Evolutionary conservation across 2,329 filamentous ascomycete genomes (phyloP).

Genomic region (Eurotiales sp.): DNA sequence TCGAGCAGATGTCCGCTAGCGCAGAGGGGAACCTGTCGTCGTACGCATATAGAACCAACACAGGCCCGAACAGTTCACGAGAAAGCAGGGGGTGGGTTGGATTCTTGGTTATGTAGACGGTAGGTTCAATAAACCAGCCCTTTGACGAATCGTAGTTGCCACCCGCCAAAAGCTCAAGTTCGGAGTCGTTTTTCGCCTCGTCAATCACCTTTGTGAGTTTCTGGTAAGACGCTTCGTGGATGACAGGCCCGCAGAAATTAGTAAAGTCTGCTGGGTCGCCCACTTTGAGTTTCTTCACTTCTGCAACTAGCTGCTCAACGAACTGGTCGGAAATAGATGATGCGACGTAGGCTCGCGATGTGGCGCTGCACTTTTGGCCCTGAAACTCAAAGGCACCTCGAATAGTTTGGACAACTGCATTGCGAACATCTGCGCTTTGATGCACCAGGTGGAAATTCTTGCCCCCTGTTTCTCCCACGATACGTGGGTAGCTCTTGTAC

Average conservation of each 20-base stretch:
- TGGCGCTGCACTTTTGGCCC: conserved; percentile 87
- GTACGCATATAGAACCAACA: conserved; percentile 73
- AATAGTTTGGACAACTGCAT: conserved; percentile 76
- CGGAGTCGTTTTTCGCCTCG: conserved; percentile 68
- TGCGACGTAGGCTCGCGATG: conserved; percentile 74
- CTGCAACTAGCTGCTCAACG: conserved; percentile 61
- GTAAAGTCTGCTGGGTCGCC: conserved; percentile 66
- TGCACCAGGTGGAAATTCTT: conserved; percentile 93
- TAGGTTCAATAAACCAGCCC: conserved; percentile 81
- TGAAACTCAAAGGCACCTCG: conserved; percentile 88
- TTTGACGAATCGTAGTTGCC: conserved; percentile 73
- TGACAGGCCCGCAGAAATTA: conserved; percentile 85
- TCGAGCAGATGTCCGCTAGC: conserved; percentile 57
- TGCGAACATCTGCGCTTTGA: conserved; percentile 69
- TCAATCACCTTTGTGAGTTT: conserved; percentile 76
- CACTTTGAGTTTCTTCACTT: conserved; percentile 66
- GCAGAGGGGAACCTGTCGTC: conserved; percentile 60
- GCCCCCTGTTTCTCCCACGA: conserved; percentile 86
- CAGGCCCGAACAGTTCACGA: conserved; percentile 78
- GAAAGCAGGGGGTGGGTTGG: conserved; percentile 70
- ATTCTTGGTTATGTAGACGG: conserved; percentile 72
- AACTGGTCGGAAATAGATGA: conserved; percentile 71
- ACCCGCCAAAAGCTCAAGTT: conserved; percentile 69
- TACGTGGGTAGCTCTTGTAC: conserved; percentile 80
- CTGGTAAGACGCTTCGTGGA: conserved; percentile 76